Base-by-base conservation (phyloP, 441 rosid genomes). In the Flueggea neowawraea region DNA sequence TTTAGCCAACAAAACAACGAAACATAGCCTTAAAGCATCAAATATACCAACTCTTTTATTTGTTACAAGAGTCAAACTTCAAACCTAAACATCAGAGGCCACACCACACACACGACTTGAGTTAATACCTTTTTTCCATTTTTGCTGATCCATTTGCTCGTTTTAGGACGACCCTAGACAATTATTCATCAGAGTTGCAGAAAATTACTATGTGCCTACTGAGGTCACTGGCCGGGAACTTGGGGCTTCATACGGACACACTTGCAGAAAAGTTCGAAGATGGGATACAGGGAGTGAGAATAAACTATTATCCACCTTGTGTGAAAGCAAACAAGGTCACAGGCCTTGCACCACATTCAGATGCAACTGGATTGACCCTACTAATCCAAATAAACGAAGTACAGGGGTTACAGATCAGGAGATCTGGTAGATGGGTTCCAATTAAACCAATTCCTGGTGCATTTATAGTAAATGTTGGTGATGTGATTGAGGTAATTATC, bases 241-340 rank as follows among this genome's bases (percentile, higher is more conserved):
- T 85, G 63, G 62, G 71, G 56, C 13, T 74, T 4, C 75, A 80
- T 2, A 58, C 61, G 0, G 70, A 70, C 16, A 56, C 58, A 60
- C 39, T 77, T 33, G 58, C 56, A 12, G 64, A 55, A 36, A 32
- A 67, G 57, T 80, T 75, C 48, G 54, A 73, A 48, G 63, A 61
- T 6, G 79, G 83, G 6, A 12, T 3, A 5, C 87, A 78, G 58
- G 71, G 74, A 0, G 55, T 80, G 17, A 78, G 84, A 65, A 68
- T 73, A 73, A 82, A 79, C 39, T 79, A 82, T 50, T 79, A 79
- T 58, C 84, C 83, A 28, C 72, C 75, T 0, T 74, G 83, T 60
- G 28, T 3, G 9, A 63, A 58, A 36, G 76, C 79, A 63, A 60
- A 67, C 17, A 61, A 64, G 61, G 81, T 73, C 1, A 65, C 68